Evolutionary conservation across 2,329 filamentous ascomycete species (phyloP), one percentile per base, ranked within the genome.

Genomic region (Pseudonectria foliicola): DNA sequence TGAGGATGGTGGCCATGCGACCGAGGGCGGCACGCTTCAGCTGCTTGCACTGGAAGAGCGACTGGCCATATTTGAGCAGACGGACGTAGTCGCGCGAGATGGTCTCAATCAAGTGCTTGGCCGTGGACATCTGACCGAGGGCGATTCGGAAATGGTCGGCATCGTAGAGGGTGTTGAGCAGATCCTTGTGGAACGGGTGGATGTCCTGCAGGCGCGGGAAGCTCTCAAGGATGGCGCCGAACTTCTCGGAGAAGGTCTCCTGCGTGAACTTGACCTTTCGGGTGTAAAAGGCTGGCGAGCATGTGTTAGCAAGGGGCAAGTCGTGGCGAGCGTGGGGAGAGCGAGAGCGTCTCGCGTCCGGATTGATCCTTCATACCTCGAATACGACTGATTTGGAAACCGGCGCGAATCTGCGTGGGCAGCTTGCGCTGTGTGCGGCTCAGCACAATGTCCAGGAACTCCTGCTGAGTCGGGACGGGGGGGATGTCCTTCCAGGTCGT

Each of bases 251-350:
- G 64, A 95, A 95, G 27, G 90, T 96, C 68, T 98, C 92, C 57
- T 90, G 82, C 6, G 92, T 95, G 67, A 88, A 98, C 67, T 96
- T 96, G 73, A 95, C 89, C 67, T 96, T 96, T 61, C 92, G 75
- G 29, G 90, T 95, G 65, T 96, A 96, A 68, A 96, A 96, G 32
- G 78, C 83, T 81, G 48, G 18, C 6, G 25, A 16, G n/a, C 38
- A 49, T 11, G 11, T n/a, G 31, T 50, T 27, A 49, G 44, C 18
- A 37, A 18, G 29, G 25, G 14, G 42, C 24, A 6, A 3, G 5
- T 10, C 13, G 27, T 29, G 7, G 18, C 27, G 12, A 32, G 34
- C 29, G 26, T 33, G 28, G 28, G 33, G 21, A 18, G 29, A 26
- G 31, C 35, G 31, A 28, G 12, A 29, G 18, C 28, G 27, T 33